Evolutionary conservation across 441 rosid genomes (phyloP), one percentile per base, ranked within the genome.

Genomic region (Corymbia citriodora): DNA sequence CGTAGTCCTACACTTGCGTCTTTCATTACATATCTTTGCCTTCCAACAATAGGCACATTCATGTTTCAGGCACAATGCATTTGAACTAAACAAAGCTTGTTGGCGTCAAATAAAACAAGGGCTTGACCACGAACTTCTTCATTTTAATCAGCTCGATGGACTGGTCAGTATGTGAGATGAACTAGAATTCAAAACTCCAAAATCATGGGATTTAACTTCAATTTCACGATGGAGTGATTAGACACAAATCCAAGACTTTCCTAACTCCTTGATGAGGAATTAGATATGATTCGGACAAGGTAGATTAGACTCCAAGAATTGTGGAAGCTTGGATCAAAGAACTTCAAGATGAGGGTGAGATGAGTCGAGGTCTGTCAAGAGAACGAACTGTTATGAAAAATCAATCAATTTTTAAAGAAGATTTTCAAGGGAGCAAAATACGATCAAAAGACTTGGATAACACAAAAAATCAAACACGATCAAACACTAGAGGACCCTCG

Each of bases 91-190:
- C 63, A 57, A 57, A 2, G 3, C 63, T 57, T 57, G 63, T 57
- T 57, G 23, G 0, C 0, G 0, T 57, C 2, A 0, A 23, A 57
- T 57, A 57, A 57, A 57, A 57, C 3, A 57, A 0, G 63, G 63
- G 6, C 63, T 57, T 0, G 0, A 57, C 63, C 10, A 57, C 23
- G 63, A 57, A 57, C 29, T 57, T 57, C 29, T 57, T 57, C 63
- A 23, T 23, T 0, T 57, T 57, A 21, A 57, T 57, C 9, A 12
- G 63, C 29, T 27, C 13, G 0, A 57, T 23, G 63, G 13, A 57
- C 23, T 11, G 63, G 27, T 57, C 0, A 2, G 21, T 27, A 57
- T 57, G 12, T 0, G 6, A 57, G 63, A 57, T 57, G 21, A 57
- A 57, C 29, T 57, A 57, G 12, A 57, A 0, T 57, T 21, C 3